phyloP scores from a whole-genome alignment of 345 rosid species.

The Melaleuca alternifolia region DNA sequence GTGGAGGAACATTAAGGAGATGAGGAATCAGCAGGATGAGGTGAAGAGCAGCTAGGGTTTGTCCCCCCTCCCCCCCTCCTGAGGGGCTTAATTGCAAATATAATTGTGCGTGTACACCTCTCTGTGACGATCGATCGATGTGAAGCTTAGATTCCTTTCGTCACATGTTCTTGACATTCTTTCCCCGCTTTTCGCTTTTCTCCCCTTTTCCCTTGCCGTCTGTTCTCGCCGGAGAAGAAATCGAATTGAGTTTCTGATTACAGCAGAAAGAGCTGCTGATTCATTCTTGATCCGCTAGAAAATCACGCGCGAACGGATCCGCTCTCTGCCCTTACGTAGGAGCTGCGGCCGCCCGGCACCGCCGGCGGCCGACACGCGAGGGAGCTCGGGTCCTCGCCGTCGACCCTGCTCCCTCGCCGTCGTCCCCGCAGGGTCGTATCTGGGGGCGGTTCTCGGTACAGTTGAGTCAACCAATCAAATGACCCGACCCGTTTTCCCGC shows the following conservation, averaged over 20 bases:
- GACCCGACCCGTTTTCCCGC: neutral
- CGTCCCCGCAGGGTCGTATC: neutral
- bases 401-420: too few species aligned
- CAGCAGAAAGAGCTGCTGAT: neutral
- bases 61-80: neutral
- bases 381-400: neutral
- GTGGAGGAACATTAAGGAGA: constrained; percentile 62
- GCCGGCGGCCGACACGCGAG: neutral
- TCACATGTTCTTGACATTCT: neutral
- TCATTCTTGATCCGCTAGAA: neutral
- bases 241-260: neutral
- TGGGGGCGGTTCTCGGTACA: neutral
- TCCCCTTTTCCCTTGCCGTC: neutral
- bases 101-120: neutral
- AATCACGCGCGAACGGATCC: neutral
- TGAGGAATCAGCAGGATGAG: constrained; percentile 21
- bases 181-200: neutral
- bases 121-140: neutral
- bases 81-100: neutral
- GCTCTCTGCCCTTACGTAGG: neutral
- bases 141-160: neutral
- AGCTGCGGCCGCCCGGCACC: neutral
- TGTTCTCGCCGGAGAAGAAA: neutral
- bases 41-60: constrained; percentile 2
- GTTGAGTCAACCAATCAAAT: neutral